Conservation (phyloP, 2,329 filamentous ascomycete species). For the Ceratocystis harringtonii region DNA sequence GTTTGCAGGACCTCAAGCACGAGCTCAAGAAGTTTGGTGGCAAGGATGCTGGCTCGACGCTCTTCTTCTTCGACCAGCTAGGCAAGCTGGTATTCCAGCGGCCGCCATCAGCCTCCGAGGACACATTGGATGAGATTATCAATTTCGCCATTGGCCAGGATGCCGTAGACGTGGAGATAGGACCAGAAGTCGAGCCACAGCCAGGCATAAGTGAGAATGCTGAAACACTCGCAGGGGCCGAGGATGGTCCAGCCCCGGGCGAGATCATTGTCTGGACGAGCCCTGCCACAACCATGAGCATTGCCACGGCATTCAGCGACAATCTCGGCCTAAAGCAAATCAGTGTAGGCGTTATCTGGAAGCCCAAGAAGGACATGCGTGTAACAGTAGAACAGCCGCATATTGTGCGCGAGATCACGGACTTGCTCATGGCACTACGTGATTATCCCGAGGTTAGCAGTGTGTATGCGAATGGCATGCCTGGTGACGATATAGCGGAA, state of each 20-base stretch:
- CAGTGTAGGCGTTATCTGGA: constrained; percentile 62
- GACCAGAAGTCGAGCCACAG: not conserved
- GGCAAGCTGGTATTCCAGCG: constrained; percentile 57
- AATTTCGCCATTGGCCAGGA: constrained; percentile 13
- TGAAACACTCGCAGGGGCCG: not conserved
- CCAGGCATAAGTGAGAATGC: not conserved
- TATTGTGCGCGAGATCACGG: constrained; percentile 37
- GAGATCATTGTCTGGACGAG: constrained; percentile 17
- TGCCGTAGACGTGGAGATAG: constrained; percentile 17
- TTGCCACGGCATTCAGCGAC: constrained; percentile 17
- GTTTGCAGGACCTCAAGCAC: constrained; percentile 55
- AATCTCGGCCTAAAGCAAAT: constrained; percentile 46
- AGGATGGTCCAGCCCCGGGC: constrained; percentile 1
- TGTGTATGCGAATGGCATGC: constrained; percentile 51
- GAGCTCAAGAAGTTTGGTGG: constrained; percentile 60
- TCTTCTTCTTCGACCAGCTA: constrained; percentile 71
- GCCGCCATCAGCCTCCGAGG: not conserved
- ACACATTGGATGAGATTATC: constrained; percentile 15
- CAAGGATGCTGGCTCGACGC: constrained; percentile 49
- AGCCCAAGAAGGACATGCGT: constrained; percentile 58
- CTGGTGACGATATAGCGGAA: constrained; percentile 30
- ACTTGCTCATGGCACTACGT: constrained; percentile 41
- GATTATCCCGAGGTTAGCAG: constrained; percentile 57
- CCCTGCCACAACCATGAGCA: constrained; percentile 10
- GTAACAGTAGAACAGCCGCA: constrained; percentile 42